Conservation (phyloP, 345 rosid genomes). For the Dipteronia sinensis region DNA sequence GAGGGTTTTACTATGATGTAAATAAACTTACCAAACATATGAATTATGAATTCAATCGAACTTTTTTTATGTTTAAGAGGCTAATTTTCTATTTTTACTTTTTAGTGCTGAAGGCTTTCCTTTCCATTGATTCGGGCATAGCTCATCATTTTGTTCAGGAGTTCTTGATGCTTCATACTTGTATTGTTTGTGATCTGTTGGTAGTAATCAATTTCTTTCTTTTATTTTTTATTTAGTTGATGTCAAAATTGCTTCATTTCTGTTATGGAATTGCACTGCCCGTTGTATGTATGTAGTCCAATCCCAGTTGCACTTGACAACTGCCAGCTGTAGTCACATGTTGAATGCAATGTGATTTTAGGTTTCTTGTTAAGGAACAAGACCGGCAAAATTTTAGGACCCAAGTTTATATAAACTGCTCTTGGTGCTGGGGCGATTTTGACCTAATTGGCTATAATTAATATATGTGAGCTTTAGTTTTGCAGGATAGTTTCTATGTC, state of each 20-base stretch:
- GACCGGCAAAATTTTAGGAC: neutral
- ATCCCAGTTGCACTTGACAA: neutral
- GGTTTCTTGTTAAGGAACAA: neutral
- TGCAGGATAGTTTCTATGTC: neutral
- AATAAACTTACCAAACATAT: conserved; percentile 10
- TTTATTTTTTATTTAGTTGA: neutral
- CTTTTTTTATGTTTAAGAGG: conserved; percentile 3
- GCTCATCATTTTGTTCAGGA: neutral
- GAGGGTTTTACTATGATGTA: conserved; percentile 17
- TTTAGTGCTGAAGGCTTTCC: conserved; percentile 1
- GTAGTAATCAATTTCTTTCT: neutral
- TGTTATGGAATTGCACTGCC: neutral
- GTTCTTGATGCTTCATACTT: conserved; percentile 1
- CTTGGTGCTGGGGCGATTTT: neutral
- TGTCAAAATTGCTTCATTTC: neutral
- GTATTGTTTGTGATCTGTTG: conserved; percentile 1
- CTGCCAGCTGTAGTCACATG: conserved; percentile 9
- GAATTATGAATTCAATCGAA: conserved; percentile 5
- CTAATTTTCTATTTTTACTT: conserved; percentile 3
- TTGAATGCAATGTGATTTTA: neutral
- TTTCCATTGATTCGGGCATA: conserved; percentile 1
- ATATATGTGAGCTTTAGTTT: neutral
- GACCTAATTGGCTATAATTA: neutral
- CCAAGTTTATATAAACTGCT: neutral
- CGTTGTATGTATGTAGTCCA: conserved; percentile 1